Conservation (phyloP, 148 eudicot species). For the Cornus controversa region DNA sequence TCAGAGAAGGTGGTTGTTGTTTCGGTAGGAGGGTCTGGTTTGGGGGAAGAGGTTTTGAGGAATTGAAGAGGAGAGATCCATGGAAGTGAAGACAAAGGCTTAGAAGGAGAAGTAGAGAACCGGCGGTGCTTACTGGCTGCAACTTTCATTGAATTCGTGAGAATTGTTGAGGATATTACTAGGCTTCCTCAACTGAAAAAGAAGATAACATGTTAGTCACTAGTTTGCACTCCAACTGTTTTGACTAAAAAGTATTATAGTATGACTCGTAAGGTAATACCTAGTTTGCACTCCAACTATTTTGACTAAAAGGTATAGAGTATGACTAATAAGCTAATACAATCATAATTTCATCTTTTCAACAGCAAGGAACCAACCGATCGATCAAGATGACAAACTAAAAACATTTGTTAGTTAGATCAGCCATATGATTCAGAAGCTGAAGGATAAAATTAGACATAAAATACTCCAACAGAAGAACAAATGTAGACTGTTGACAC, state of each 20-base stretch:
- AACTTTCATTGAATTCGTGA: constrained; percentile 18
- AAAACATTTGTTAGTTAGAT: too few species aligned
- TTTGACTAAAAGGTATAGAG: background rate
- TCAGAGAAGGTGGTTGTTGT: background rate
- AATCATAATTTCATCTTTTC: background rate
- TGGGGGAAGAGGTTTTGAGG: constrained; percentile 19
- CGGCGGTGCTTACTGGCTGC: constrained; percentile 7
- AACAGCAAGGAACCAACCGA: background rate
- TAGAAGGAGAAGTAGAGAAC: constrained; percentile 26
- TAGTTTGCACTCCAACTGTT: background rate
- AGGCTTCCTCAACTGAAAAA: constrained; percentile 16
- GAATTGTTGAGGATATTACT: constrained; percentile 8
- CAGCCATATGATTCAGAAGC: too few species aligned
- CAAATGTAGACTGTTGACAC: too few species aligned
- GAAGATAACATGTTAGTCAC: background rate
- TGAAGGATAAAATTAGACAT: too few species aligned
- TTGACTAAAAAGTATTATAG: background rate
- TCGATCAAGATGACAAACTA: too few species aligned
- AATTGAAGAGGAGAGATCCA: constrained; percentile 58
- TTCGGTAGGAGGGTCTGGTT: constrained; percentile 40
- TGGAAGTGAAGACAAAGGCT: constrained; percentile 34
- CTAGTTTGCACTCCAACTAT: background rate
- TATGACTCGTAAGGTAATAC: too few species aligned
- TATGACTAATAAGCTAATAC: background rate
- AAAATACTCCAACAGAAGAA: too few species aligned